A percentile compares a stretch with the other conserved stretches of the same genome.
Conservation (phyloP, 371 early-diverging fungal species). For the Mycotypha africana region DNA sequence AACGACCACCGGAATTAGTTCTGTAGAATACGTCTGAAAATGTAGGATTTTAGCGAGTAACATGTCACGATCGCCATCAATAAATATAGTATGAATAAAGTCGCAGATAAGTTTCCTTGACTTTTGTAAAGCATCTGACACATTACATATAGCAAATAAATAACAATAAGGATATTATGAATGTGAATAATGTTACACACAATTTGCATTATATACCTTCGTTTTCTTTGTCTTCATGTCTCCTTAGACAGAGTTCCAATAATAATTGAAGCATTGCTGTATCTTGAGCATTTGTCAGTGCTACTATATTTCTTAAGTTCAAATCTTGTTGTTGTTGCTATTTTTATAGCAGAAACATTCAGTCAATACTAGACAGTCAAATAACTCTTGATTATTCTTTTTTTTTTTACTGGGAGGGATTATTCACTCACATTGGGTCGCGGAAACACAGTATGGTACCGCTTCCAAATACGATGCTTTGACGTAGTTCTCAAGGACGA, state of each 20-base stretch:
- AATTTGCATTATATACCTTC: constrained; percentile 11
- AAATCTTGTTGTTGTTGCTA: constrained; percentile 13
- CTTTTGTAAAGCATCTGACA: constrained; percentile 23
- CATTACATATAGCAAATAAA: background rate
- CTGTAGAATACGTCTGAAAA: constrained; percentile 54
- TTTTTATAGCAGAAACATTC: no score
- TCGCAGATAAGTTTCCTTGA: constrained; percentile 43
- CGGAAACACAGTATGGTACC: constrained; percentile 23
- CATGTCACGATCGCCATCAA: constrained; percentile 48
- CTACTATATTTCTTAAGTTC: constrained; percentile 45
- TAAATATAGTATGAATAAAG: constrained; percentile 51
- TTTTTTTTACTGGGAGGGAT: background rate
- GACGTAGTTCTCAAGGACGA: constrained; percentile 34
- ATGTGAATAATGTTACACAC: no score
- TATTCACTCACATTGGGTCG: constrained; percentile 11
- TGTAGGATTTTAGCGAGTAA: constrained; percentile 55
- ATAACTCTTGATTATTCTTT: no score
- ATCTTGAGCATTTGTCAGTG: constrained; percentile 51
- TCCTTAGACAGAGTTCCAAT: constrained; percentile 34
- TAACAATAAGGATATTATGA: background rate
- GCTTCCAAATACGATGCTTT: constrained; percentile 42
- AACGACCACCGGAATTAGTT: constrained; percentile 50
- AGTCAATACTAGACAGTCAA: no score
- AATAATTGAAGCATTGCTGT: constrained; percentile 45
- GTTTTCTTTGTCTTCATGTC: constrained; percentile 21